These are phyloP conservation scores for Calycina marina DNA, from an alignment of 2,329 filamentous ascomycete species.

Conservation along the genomic window DNA sequence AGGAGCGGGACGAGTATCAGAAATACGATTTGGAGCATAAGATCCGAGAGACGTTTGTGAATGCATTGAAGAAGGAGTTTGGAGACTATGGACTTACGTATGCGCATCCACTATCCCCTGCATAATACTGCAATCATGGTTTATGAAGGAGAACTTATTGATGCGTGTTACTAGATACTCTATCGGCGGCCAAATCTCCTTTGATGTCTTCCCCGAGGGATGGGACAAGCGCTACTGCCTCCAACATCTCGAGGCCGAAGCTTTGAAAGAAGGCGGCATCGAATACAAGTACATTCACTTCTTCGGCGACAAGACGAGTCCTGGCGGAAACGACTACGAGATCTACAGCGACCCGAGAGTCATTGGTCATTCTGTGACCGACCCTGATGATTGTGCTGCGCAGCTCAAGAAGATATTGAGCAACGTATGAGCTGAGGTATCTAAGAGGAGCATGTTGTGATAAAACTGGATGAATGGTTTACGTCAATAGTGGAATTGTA, in stretches of 20 bases:
- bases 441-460: too few species aligned
- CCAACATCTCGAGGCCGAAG: slow-evolving; percentile 70
- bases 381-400: slow-evolving; percentile 68
- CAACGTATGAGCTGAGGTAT: too few species aligned
- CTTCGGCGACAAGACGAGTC: slow-evolving; percentile 90
- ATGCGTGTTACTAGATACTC: slow-evolving; percentile 48
- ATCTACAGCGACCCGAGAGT: slow-evolving; percentile 75
- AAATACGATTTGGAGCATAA: slow-evolving; percentile 65
- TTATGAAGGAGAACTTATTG: slow-evolving; percentile 2
- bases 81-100: slow-evolving; percentile 72
- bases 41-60: slow-evolving; percentile 64
- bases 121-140: too few species aligned
- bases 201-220: slow-evolving; percentile 90
- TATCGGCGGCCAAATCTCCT: slow-evolving; percentile 94
- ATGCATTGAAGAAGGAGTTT: slow-evolving; percentile 65
- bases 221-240: slow-evolving; percentile 99
- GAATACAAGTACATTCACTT: slow-evolving; percentile 86
- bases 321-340: slow-evolving; percentile 91
- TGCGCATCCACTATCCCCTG: slow-evolving; percentile 25
- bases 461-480: too few species aligned
- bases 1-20: slow-evolving; percentile 74
- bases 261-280: slow-evolving; percentile 51
- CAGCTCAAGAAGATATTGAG: slow-evolving; percentile 77
- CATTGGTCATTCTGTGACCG: slow-evolving; percentile 69
- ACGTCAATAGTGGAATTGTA: too few species aligned